Percentiles rank a stretch among this genome's conserved stretches.
These are phyloP conservation scores for Conticribra guillardii DNA, from an alignment of 108 stramenopile species.

Conservation along the genomic window DNA sequence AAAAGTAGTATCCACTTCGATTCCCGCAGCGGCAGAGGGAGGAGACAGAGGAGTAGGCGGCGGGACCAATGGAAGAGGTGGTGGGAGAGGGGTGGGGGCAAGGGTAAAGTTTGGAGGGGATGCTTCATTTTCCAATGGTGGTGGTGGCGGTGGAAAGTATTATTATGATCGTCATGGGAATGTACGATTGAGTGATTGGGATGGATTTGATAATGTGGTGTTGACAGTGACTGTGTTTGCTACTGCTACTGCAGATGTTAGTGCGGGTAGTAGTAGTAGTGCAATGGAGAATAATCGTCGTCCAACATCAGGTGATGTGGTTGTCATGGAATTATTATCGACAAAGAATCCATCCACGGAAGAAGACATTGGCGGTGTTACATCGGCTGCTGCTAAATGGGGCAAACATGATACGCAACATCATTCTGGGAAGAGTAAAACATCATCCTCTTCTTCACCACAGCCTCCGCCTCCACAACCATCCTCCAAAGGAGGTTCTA, in stretches of 20 bases:
- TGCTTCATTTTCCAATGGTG: neutral
- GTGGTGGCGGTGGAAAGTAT: slow-evolving; percentile 13
- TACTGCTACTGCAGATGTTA: neutral
- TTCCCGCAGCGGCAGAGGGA: no score
- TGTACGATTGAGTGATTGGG: slow-evolving; percentile 22
- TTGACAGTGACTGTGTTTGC: slow-evolving; percentile 45
- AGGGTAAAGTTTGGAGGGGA: neutral
- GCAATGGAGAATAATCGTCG: neutral
- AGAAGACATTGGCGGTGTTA: neutral
- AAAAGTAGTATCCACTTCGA: no score
- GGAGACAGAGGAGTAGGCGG: no score
- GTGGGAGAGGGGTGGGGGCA: neutral
- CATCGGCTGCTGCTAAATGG: neutral
- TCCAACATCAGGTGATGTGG: slow-evolving; percentile 32
- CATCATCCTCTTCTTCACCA: neutral
- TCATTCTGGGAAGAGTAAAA: neutral
- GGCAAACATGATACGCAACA: neutral
- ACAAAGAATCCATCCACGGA: slow-evolving; percentile 38
- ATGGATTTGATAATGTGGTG: slow-evolving; percentile 47
- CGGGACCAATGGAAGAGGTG: neutral
- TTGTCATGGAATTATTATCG: slow-evolving; percentile 46
- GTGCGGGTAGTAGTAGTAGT: neutral
- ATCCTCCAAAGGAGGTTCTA: no score
- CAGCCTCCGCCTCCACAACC: neutral
- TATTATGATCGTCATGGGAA: slow-evolving; percentile 15